Percentiles rank a stretch among this genome's conserved stretches.
These are phyloP conservation scores for Serendipita sp. DNA, from an alignment of 1,284 basidiomycete genomes.

Conservation along the genomic window DNA sequence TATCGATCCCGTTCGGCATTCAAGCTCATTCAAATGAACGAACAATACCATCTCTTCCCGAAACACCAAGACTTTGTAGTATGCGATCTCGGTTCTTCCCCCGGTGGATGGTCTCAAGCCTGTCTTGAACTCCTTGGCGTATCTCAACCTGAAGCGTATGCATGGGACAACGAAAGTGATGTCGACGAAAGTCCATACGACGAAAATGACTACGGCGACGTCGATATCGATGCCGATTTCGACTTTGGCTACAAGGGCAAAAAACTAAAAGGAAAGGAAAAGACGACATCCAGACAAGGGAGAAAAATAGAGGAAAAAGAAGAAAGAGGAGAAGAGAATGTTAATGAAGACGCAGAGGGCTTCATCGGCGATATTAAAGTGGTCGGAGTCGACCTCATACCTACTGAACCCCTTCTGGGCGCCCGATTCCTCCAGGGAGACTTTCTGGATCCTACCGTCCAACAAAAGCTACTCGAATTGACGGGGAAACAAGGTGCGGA, in stretches of 20 bases:
- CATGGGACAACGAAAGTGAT: background rate
- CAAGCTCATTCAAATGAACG: constrained; percentile 66
- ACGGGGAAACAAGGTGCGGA: constrained; percentile 42
- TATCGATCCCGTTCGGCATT: constrained; percentile 74
- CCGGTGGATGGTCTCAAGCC: constrained; percentile 82
- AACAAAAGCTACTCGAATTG: constrained; percentile 31
- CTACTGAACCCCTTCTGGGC: constrained; percentile 55
- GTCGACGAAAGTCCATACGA: background rate
- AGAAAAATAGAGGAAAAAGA: constrained; percentile 14
- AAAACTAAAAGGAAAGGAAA: background rate
- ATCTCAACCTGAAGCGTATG: background rate
- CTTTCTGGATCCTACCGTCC: constrained; percentile 51
- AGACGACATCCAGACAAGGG: constrained; percentile 9
- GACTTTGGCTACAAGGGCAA: background rate
- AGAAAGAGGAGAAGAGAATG: constrained; percentile 6
- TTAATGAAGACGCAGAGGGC: background rate
- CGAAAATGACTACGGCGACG: background rate
- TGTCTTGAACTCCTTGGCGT: constrained; percentile 31
- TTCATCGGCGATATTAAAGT: constrained; percentile 36
- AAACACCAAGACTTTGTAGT: constrained; percentile 32
- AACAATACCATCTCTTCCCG: constrained; percentile 31
- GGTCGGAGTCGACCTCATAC: constrained; percentile 51
- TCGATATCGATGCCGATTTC: background rate
- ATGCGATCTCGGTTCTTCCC: constrained; percentile 75
- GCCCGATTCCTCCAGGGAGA: constrained; percentile 58